Evolutionary conservation across 2,329 filamentous ascomycete species (phyloP).

Genomic region (Dothiorella sarmentorum): DNA sequence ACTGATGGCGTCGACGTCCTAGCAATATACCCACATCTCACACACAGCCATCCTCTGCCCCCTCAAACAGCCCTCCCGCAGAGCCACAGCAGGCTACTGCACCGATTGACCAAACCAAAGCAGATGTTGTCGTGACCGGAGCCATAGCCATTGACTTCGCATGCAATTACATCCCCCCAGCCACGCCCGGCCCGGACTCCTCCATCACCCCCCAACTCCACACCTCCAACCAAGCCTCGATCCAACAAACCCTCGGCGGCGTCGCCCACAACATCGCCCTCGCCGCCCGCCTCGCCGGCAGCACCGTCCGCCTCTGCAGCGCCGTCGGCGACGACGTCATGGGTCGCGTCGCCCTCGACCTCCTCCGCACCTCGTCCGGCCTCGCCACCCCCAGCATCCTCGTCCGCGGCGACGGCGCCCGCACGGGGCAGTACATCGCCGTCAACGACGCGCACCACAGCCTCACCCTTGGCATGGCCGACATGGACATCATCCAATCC

Average conservation of each 20-base stretch:
- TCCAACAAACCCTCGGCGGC: conserved; percentile 80
- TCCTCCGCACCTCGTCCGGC: conserved; percentile 57
- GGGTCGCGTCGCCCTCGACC: conserved; percentile 68
- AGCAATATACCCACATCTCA: conserved; percentile 18
- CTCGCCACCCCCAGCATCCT: conserved; percentile 63
- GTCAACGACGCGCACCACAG: conserved; percentile 82
- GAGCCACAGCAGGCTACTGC: neutral
- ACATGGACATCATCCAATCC: conserved; percentile 77
- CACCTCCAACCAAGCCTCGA: conserved; percentile 82
- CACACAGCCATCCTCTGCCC: neutral
- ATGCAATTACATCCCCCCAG: conserved; percentile 67
- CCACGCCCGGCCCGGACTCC: conserved; percentile 33
- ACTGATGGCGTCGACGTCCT: conserved; percentile 11
- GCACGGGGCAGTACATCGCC: conserved; percentile 88
- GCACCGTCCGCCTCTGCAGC: conserved; percentile 70
- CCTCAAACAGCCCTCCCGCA: conserved; percentile 8
- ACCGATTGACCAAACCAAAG: conserved; percentile 21
- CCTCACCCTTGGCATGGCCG: conserved; percentile 88
- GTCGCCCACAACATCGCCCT: conserved; percentile 90
- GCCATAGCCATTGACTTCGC: conserved; percentile 83
- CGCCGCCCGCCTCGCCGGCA: conserved; percentile 69
- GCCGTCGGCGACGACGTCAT: conserved; percentile 76
- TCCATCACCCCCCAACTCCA: conserved; percentile 54
- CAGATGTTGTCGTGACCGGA: conserved; percentile 81
- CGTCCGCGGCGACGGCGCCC: conserved; percentile 37